Percentiles rank a stretch among this genome's conserved stretches.
Conservation (phyloP, 106 monocot genomes). For the Triglochin maritima region DNA sequence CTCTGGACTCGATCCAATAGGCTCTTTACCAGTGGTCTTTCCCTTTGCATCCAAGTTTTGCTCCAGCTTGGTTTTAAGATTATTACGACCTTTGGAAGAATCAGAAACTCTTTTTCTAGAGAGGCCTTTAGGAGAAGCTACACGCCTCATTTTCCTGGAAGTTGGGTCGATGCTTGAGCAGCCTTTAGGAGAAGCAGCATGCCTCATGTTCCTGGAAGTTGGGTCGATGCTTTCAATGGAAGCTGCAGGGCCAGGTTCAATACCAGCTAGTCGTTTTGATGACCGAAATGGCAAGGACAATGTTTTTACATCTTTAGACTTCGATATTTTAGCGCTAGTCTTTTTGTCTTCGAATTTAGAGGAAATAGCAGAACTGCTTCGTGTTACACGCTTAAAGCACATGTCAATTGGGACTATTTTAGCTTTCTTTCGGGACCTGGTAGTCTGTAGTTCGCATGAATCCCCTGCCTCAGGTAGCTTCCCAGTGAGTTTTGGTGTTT, state of each 20-base stretch:
- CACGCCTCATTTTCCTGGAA: not conserved
- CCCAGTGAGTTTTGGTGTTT: too few relatives aligned
- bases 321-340: not conserved
- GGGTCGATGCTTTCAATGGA: constrained; percentile 7
- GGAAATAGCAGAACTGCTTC: not conserved
- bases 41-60: not conserved
- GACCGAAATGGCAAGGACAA: constrained; percentile 11
- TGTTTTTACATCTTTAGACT: not conserved
- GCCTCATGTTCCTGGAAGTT: not conserved
- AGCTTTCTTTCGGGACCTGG: not conserved
- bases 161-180: not conserved
- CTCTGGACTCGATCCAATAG: not conserved
- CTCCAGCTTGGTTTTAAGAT: not conserved
- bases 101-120: not conserved
- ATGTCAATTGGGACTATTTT: not conserved
- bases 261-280: constrained; percentile 30
- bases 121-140: not conserved
- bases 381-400: not conserved
- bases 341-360: not conserved
- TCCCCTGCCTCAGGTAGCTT: too few relatives aligned
- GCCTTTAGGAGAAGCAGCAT: not conserved
- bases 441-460: too few relatives aligned
- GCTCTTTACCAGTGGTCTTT: not conserved
- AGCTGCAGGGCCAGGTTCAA: constrained; percentile 10
- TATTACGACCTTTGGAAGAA: not conserved